Percentiles rank a stretch among this genome's conserved stretches.
These are phyloP conservation scores for Aspergillus ochraceoroseus DNA, from an alignment of 2,329 filamentous ascomycete species.

Conservation along the genomic window DNA sequence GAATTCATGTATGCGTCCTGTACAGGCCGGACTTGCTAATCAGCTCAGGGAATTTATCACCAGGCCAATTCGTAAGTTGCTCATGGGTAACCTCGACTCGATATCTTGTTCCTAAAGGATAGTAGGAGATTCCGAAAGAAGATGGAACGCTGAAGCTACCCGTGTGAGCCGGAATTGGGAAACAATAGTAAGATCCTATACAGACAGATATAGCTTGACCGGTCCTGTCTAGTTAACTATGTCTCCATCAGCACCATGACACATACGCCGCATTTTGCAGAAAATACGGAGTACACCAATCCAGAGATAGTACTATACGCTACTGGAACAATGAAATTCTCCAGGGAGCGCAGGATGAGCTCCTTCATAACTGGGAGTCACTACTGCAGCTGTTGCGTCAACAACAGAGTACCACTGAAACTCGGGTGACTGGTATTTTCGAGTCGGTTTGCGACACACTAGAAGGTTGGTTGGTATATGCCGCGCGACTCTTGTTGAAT, in stretches of 20 bases:
- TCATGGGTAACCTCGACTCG: not conserved
- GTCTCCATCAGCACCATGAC: slow-evolving; percentile 12
- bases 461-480: too few species aligned
- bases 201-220: too few species aligned
- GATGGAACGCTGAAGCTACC: slow-evolving; percentile 12
- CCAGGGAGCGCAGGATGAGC: not conserved
- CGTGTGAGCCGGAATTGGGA: slow-evolving; percentile 12
- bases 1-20: not conserved
- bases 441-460: not conserved
- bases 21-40: not conserved
- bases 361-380: not conserved
- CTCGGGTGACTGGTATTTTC: not conserved
- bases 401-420: not conserved
- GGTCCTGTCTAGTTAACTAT: too few species aligned
- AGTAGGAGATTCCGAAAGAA: slow-evolving; percentile 4
- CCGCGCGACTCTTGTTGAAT: too few species aligned
- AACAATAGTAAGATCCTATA: slow-evolving; percentile 9
- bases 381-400: not conserved
- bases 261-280: slow-evolving; percentile 20
- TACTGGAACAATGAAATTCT: slow-evolving; percentile 21
- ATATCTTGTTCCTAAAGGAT: not conserved
- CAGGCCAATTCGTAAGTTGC: slow-evolving; percentile 10
- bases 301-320: not conserved
- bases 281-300: slow-evolving; percentile 14
- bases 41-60: slow-evolving; percentile 2